Evolutionary conservation across 805 yeast species (phyloP).

Genomic region (Zygosaccharomyces pseudorouxii): DNA sequence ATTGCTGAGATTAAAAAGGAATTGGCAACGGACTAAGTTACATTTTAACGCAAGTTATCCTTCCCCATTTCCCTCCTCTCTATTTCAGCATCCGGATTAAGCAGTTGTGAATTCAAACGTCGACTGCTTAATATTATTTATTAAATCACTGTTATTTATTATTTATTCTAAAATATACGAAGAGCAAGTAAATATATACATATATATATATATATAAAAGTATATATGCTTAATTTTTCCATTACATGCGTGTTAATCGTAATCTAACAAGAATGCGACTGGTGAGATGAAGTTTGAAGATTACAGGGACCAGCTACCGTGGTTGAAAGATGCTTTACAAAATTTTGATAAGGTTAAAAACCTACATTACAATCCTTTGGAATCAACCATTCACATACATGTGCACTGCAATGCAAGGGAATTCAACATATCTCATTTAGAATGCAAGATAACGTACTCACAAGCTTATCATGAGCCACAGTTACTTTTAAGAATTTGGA

Average conservation of each 20-base stretch:
- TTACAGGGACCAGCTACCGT: neutral
- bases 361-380: neutral
- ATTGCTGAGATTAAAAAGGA: conserved; percentile 95
- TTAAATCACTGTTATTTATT: conserved; percentile 5
- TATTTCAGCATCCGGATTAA: neutral
- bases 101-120: neutral
- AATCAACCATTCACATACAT: neutral
- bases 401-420: neutral
- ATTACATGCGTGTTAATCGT: too few relatives aligned
- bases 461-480: conserved; percentile 25
- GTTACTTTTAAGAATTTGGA: conserved; percentile 21
- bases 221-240: neutral
- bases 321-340: neutral
- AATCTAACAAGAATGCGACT: too few relatives aligned
- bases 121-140: conserved; percentile 9
- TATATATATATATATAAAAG: neutral
- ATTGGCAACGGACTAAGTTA: conserved; percentile 65
- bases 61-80: neutral
- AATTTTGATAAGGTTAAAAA: neutral
- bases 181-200: neutral
- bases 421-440: conserved; percentile 8
- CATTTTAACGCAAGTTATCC: neutral
- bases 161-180: conserved; percentile 7
- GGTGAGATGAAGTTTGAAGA: neutral
- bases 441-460: conserved; percentile 20